Evolutionary conservation across 140 eudicot species (phyloP), one percentile per base, ranked within the genome.

Genomic region (Ambrosia hybrid): DNA sequence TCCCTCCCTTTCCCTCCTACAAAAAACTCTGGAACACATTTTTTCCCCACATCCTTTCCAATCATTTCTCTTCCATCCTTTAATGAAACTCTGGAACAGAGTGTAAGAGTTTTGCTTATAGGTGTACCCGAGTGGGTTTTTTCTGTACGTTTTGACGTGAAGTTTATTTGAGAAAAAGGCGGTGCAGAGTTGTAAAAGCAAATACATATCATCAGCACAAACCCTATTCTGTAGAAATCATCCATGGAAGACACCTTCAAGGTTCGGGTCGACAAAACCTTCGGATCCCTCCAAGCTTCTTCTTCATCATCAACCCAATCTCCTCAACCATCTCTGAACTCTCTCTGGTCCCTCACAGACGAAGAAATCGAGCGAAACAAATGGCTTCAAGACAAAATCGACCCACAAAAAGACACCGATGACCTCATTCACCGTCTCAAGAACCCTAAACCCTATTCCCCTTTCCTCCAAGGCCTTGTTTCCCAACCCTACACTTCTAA

Each of bases 261-360:
- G 26, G 26, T 21, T 21, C 26, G 26, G 26, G 26, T 21, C 0
- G 92, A 89, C 66, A 87, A 64, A 73, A 62, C 67, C 0, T 93
- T 93, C 81, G 96, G 95, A 45, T 71, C 93, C 3, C 92, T 92
- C 3, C 75, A 72, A 11, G 4, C 76, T 39, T 67, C 73, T 12
- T 68, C 89, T 16, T 57, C 87, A 10, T 65, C 79, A 7, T 30
- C 90, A 5, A 45, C 26, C 60, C 49, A 51, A 69, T 17, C 74
- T 12, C 7, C 81, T 30, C 34, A 30, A 9, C 57, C 78, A 17
- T 37, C 88, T 1, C 67, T 67, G 9, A 72, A 61, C 58, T 76
- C 97, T 3, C 77, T 89, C 6, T 93, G 98, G 98, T 76, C 65
- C 75, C 87, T 93, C 67, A 87, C 96, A 13, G 98, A 93, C 88